phyloP scores from a whole-genome alignment of 106 monocot genomes.

The Acorus calamus region DNA sequence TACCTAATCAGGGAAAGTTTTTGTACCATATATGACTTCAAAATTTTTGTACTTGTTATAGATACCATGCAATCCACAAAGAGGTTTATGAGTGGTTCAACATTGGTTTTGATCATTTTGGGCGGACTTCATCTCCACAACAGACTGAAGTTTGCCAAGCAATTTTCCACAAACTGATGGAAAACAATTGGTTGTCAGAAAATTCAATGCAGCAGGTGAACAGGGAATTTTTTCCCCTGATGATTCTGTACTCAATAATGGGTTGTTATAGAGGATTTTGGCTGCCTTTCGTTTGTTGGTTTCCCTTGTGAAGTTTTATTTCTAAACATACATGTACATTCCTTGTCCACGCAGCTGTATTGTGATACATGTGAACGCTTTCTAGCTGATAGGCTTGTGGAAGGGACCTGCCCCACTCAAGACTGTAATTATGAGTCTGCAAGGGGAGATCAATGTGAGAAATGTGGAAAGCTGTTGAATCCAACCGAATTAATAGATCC shows the following conservation, averaged over 20 bases:
- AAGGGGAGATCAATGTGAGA: conserved; percentile 93
- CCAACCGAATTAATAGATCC: conserved; percentile 83
- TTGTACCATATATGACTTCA: too few relatives aligned
- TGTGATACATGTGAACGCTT: conserved; percentile 76
- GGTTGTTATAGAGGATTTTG: too few relatives aligned
- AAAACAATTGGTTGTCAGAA: conserved; percentile 76
- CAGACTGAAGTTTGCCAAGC: conserved; percentile 91
- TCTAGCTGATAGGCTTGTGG: conserved; percentile 90
- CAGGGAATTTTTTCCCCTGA: too few relatives aligned
- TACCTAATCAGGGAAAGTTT: too few relatives aligned
- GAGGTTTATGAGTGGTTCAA: conserved; percentile 85
- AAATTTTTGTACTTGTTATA: conserved; percentile 1
- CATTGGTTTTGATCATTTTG: conserved; percentile 90
- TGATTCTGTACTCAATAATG: too few relatives aligned
- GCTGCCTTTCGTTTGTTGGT: too few relatives aligned
- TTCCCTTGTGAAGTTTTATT: too few relatives aligned
- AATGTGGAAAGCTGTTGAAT: conserved; percentile 83
- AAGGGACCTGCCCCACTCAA: conserved; percentile 75
- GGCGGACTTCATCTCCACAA: conserved; percentile 72
- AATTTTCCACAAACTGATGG: conserved; percentile 70
- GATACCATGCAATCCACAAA: conserved; percentile 84
- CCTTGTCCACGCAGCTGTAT: conserved; percentile 47
- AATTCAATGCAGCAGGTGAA: conserved; percentile 84
- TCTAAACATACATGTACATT: too few relatives aligned
- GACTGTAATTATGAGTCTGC: conserved; percentile 75